These are phyloP conservation scores for Colletotrichum sp. DNA, from an alignment of 2,329 filamentous ascomycete genomes.

Conservation along the genomic window DNA sequence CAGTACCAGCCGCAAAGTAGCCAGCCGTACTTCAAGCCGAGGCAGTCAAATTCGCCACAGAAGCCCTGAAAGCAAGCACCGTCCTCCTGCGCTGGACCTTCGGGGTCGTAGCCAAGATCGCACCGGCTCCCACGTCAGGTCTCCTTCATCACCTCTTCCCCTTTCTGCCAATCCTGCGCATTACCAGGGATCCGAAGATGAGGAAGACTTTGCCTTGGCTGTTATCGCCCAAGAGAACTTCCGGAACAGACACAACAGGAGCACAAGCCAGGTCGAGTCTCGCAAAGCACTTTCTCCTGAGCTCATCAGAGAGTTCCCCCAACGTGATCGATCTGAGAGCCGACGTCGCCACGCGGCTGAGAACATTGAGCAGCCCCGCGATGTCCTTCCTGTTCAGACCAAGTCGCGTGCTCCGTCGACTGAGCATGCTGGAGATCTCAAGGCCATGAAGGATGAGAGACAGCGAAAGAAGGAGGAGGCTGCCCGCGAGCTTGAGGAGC, in stretches of 20 bases:
- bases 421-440: conserved; percentile 59
- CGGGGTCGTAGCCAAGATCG: conserved; percentile 70
- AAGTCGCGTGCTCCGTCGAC: conserved; percentile 44
- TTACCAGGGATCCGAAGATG: conserved; percentile 67
- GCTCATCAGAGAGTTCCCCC: conserved; percentile 30
- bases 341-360: conserved; percentile 38
- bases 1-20: conserved; percentile 34
- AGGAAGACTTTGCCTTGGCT: conserved; percentile 63
- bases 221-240: conserved; percentile 61
- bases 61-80: conserved; percentile 51
- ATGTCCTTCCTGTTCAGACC: conserved; percentile 32
- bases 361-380: conserved; percentile 26
- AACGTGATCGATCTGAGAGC: conserved; percentile 44
- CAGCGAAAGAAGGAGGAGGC: conserved; percentile 75
- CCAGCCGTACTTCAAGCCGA: conserved; percentile 56
- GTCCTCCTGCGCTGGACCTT: conserved; percentile 48
- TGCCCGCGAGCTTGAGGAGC: conserved; percentile 86
- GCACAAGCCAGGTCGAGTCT: conserved; percentile 45
- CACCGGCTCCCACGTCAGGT: conserved; percentile 64
- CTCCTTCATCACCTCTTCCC: conserved; percentile 82
- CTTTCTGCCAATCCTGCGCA: conserved; percentile 66
- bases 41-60: conserved; percentile 43
- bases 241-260: conserved; percentile 59
- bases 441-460: conserved; percentile 62
- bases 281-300: conserved; percentile 40